Conservation (phyloP, 2,329 filamentous ascomycete species). For the Fusarium sp. region DNA sequence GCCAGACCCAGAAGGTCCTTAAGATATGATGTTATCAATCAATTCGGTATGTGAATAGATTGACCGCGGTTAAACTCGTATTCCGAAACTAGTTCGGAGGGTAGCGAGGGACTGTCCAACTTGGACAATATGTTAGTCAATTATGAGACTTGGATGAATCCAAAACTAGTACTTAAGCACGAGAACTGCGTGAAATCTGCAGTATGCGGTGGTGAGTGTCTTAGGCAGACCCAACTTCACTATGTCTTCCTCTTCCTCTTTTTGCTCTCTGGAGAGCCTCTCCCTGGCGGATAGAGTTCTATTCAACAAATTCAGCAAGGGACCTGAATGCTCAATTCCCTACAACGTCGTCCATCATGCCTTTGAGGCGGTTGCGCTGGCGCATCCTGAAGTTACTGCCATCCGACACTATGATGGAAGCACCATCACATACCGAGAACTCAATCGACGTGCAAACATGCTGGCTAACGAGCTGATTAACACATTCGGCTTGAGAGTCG, state of each 20-base stretch:
- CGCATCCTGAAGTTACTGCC: slow-evolving; percentile 32
- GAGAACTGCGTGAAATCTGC: background rate
- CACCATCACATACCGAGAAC: slow-evolving; percentile 39
- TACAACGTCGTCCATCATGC: slow-evolving; percentile 37
- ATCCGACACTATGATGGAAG: slow-evolving; percentile 36
- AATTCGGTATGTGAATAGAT: background rate
- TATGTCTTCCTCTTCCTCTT: slow-evolving; percentile 30
- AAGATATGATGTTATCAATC: background rate
- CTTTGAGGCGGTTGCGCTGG: slow-evolving; percentile 39
- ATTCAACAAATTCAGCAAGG: slow-evolving; percentile 40
- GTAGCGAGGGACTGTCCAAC: slow-evolving; percentile 16
- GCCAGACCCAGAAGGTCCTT: background rate
- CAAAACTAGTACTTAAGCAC: slow-evolving; percentile 4
- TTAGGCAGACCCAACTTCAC: background rate
- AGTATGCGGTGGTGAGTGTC: background rate
- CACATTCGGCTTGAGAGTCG: slow-evolving; percentile 23
- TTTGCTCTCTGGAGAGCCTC: slow-evolving; percentile 31
- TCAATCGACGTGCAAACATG: slow-evolving; percentile 38
- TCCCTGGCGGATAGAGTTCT: slow-evolving; percentile 33
- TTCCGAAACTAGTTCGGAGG: slow-evolving; percentile 13
- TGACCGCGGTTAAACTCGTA: background rate
- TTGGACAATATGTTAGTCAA: background rate
- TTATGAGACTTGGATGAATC: background rate
- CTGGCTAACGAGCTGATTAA: slow-evolving; percentile 30
- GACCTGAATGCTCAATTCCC: slow-evolving; percentile 17